Evolutionary conservation across 441 rosid species (phyloP).

Genomic region (Adansonia gregorii): DNA sequence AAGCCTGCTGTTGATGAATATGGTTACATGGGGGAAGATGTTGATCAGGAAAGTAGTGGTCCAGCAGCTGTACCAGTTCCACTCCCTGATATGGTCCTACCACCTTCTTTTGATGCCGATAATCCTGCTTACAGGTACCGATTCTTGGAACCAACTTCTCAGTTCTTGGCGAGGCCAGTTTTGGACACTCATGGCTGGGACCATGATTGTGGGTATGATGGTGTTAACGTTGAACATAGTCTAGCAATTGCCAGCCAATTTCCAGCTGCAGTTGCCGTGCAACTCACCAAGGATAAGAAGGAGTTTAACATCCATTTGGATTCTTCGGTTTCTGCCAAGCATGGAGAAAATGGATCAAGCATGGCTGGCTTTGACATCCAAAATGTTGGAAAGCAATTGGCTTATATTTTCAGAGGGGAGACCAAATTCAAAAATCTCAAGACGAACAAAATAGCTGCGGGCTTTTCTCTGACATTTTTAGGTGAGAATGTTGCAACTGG

Average conservation of each 20-base stretch:
- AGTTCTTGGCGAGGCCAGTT: constrained; percentile 77
- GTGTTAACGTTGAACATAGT: constrained; percentile 62
- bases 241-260: constrained; percentile 57
- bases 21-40: constrained; percentile 55
- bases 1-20: constrained; percentile 51
- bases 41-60: constrained; percentile 60
- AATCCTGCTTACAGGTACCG: constrained; percentile 84
- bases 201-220: constrained; percentile 89
- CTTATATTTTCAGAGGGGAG: constrained; percentile 74
- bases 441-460: constrained; percentile 72
- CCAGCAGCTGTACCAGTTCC: constrained; percentile 84
- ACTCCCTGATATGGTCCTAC: constrained; percentile 76
- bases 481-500: constrained; percentile 82
- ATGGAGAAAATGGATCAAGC: constrained; percentile 70
- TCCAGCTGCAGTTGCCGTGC: constrained; percentile 67
- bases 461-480: constrained; percentile 71
- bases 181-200: constrained; percentile 90
- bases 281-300: constrained; percentile 81
- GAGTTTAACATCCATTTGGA: constrained; percentile 78
- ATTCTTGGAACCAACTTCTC: constrained; percentile 76
- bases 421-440: constrained; percentile 71
- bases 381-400: constrained; percentile 80
- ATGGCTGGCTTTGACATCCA: constrained; percentile 92
- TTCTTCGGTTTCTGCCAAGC: constrained; percentile 72
- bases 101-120: constrained; percentile 79